phyloP scores from a whole-genome alignment of 306 rosid species.

The Fagus crenata region DNA sequence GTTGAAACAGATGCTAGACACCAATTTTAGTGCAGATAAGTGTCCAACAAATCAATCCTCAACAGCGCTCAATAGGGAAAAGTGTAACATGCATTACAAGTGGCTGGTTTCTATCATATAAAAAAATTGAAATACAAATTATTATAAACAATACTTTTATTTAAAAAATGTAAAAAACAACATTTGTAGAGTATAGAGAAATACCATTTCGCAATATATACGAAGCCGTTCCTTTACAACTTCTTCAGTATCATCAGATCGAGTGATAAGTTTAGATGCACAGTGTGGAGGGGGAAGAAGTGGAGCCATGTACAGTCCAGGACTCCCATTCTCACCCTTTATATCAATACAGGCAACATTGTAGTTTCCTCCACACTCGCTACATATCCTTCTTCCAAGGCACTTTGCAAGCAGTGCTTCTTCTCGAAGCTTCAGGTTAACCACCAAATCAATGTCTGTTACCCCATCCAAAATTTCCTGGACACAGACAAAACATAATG shows the following conservation, averaged over 20 bases:
- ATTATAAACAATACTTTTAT: background rate
- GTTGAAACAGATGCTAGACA: background rate
- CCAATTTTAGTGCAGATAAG: background rate
- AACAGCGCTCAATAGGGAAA: background rate
- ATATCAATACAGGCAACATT: constrained; percentile 81
- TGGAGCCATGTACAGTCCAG: constrained; percentile 81
- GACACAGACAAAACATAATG: constrained; percentile 15
- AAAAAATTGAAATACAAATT: background rate
- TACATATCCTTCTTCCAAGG: constrained; percentile 86
- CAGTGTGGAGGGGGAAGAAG: constrained; percentile 89
- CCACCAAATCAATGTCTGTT: constrained; percentile 80
- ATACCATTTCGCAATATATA: constrained; percentile 75
- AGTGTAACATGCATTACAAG: background rate
- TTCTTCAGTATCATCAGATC: constrained; percentile 77
- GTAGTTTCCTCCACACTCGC: constrained; percentile 81
- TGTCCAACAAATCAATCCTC: background rate
- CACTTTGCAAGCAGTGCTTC: constrained; percentile 89
- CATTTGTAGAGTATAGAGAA: background rate
- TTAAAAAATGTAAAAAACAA: background rate
- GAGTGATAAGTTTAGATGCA: constrained; percentile 75
- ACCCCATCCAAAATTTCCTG: constrained; percentile 94
- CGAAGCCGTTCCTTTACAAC: constrained; percentile 85
- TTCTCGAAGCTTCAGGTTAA: constrained; percentile 87
- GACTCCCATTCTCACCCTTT: constrained; percentile 64
- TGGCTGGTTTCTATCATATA: background rate